These are phyloP conservation scores for Pythium folliculosum DNA, from an alignment of 352 stramenopile species.

Conservation along the genomic window DNA sequence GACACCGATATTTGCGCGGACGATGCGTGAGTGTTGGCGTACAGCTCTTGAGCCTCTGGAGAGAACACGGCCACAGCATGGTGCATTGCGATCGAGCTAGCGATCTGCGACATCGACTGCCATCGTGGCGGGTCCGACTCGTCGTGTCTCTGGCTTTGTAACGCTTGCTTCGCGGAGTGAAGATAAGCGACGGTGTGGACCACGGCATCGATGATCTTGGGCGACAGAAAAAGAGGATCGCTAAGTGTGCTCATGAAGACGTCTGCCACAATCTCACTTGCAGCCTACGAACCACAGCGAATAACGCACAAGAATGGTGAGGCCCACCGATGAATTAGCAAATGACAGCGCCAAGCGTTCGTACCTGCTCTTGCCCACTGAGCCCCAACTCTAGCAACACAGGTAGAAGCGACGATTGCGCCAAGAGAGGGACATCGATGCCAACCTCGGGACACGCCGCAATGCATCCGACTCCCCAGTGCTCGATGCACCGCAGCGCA, in stretches of 20 bases:
- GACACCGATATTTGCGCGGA: background rate
- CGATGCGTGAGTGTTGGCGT: background rate
- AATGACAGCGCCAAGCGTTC: background rate
- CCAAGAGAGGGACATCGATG: constrained; percentile 10
- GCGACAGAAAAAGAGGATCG: constrained; percentile 18
- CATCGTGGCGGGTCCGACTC: constrained; percentile 4
- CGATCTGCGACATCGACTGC: constrained; percentile 22
- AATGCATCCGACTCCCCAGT: constrained; percentile 65
- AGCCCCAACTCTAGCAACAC: constrained; percentile 4
- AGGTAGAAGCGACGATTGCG: constrained; percentile 13
- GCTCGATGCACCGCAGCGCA: constrained; percentile 65
- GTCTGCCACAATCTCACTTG: constrained; percentile 62
- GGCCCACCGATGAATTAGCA: background rate
- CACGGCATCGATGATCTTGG: constrained; percentile 27
- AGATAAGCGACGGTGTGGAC: constrained; percentile 36
- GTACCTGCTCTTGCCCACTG: constrained; percentile 6
- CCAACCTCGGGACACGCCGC: constrained; percentile 29
- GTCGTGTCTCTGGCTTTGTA: background rate
- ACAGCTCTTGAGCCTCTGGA: constrained; percentile 14
- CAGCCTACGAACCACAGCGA: constrained; percentile 34
- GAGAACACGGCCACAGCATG: constrained; percentile 27
- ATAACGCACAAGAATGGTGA: background rate
- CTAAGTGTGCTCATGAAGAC: constrained; percentile 40
- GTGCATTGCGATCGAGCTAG: constrained; percentile 27
- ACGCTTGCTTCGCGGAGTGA: constrained; percentile 15